These are phyloP conservation scores for Chenopodium album DNA, from an alignment of 148 eudicot genomes.

Conservation along the genomic window DNA sequence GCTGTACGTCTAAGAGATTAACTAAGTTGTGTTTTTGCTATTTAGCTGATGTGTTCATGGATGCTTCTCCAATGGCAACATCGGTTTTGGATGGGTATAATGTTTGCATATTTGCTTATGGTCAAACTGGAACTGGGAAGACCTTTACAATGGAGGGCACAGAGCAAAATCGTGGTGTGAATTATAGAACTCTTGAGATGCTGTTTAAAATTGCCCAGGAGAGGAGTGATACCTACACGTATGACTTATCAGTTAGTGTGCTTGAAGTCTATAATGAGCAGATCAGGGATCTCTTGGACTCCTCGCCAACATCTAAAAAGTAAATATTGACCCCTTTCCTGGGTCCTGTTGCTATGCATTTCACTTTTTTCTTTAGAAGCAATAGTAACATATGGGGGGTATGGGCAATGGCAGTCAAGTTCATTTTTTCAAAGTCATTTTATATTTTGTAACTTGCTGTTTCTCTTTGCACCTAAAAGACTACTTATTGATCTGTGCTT, in stretches of 20 bases:
- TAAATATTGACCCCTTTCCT: constrained; percentile 23
- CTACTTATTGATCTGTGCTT: neutral
- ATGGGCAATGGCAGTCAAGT: neutral
- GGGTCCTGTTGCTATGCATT: neutral
- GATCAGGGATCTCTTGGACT: constrained; percentile 74
- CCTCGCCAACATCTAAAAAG: constrained; percentile 66
- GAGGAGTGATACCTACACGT: constrained; percentile 59
- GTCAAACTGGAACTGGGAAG: constrained; percentile 95
- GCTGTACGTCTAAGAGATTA: neutral
- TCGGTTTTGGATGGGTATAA: constrained; percentile 95
- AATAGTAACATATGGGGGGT: neutral
- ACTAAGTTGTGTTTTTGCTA: constrained; percentile 12
- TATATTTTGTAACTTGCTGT: too few relatives aligned
- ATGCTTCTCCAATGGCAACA: constrained; percentile 89
- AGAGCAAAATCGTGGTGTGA: constrained; percentile 79
- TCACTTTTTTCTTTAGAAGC: neutral
- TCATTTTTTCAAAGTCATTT: neutral
- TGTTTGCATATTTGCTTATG: constrained; percentile 96
- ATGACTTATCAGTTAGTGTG: constrained; percentile 78
- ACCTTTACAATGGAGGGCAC: constrained; percentile 98
- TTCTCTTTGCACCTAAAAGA: too few relatives aligned
- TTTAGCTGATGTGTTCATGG: constrained; percentile 79
- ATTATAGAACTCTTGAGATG: constrained; percentile 85
- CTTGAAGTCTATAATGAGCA: constrained; percentile 98
- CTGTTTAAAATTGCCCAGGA: constrained; percentile 65